Evolutionary conservation across 2,329 filamentous ascomycete genomes (phyloP).

Genomic region (Hypoxylon sp.): DNA sequence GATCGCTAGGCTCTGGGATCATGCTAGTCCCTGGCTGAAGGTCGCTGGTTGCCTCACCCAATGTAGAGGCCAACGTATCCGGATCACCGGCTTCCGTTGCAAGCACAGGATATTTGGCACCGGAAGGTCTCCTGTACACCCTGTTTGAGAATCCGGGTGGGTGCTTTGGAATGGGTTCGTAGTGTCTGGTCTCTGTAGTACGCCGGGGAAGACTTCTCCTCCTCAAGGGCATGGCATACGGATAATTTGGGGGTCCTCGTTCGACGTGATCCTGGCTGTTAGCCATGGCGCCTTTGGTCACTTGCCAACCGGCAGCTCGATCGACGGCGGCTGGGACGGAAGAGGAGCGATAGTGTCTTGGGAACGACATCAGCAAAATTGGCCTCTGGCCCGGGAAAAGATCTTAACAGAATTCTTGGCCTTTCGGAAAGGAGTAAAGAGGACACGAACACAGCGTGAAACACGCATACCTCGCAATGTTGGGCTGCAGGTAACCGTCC

Average conservation of each 20-base stretch:
- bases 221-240: conserved; percentile 20
- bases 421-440: conserved; percentile 19
- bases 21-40: conserved; percentile 5
- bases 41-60: conserved; percentile 10
- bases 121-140: conserved; percentile 25
- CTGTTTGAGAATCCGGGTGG: conserved; percentile 14
- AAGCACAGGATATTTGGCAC: conserved; percentile 22
- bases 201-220: conserved; percentile 32
- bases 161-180: conserved; percentile 26
- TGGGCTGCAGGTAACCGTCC: conserved; percentile 36
- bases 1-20: conserved; percentile 8
- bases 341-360: conserved; percentile 27
- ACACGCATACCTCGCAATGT: conserved; percentile 37
- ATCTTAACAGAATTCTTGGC: conserved; percentile 24
- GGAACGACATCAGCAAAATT: conserved; percentile 15
- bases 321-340: conserved; percentile 31
- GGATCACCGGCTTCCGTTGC: conserved; percentile 4
- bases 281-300: conserved; percentile 35
- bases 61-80: conserved; percentile 1
- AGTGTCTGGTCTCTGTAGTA: conserved; percentile 28
- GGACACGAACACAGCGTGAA: conserved; percentile 33
- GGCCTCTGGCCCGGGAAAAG: conserved; percentile 11
- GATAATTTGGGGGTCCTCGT: conserved; percentile 24
- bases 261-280: conserved; percentile 31
- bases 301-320: conserved; percentile 26